Evolutionary conservation across 2,329 filamentous ascomycete species (phyloP), one percentile per base, ranked within the genome.

Genomic region (Botrytis tulipae): DNA sequence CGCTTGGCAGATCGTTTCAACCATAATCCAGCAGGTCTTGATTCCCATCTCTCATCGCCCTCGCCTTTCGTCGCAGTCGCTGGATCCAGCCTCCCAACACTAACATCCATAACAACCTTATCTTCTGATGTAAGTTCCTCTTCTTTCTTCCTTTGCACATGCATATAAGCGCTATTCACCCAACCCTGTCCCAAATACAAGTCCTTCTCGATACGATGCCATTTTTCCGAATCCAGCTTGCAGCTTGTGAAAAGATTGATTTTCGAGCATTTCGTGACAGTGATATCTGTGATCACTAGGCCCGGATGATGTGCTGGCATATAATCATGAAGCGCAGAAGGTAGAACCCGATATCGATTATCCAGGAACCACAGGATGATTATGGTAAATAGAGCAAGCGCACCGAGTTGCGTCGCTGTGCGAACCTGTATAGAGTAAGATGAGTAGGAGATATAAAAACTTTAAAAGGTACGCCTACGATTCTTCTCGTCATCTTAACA

Each of bases 141-240:
- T 81, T 93, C 91, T 76, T 88, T 88, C 84, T 92, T 93, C 71
- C 90, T 85, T 82, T 91, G 86, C 73, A 93, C 87, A 79, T 92
- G 89, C 42, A 93, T 82, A 79, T 90, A 93, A 70, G 91, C 91
- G 78, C 86, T 89, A 40, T 86, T 87, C 48, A 91, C 83, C 89
- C 90, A 93, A 62, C 88, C 87, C 22, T 84, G 85, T 71, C 86
- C 86, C 65, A 93, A 84, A 78, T 91, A 92, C 3, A 93, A 84
- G 79, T 93, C 91, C 81, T 93, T 93, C 77, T 93, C 89, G 59
- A 93, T 84, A 44, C 89, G 87, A 77, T 90, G 87, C 91, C 91
- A 93, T 75, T 76, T 65, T 44, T 79, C 84, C 54, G 86, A 82
- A 78, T 91, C 88, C 54, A 91, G 84, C 74, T 86, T 87, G 80